Base-by-base conservation (phyloP, 139 green algal species). In the Raphidocelis subcapitata region DNA sequence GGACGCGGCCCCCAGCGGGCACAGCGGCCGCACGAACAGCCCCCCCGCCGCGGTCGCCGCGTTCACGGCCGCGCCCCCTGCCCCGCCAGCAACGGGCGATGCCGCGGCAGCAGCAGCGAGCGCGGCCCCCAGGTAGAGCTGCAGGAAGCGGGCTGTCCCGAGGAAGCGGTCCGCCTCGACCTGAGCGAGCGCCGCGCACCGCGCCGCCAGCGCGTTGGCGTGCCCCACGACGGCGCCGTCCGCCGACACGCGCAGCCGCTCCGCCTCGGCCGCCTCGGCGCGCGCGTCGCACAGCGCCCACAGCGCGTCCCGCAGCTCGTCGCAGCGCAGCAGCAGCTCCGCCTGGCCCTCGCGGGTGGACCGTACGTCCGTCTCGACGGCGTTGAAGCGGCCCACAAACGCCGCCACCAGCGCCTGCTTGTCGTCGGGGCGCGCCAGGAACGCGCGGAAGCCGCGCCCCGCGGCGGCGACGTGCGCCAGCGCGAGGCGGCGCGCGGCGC, bases 261-360 rank as follows among this genome's bases (percentile, higher is more conserved):
- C 77, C 35, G 86, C 81, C 67, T 87, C 81, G 26, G 80, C 82
- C 47, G 82, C 81, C 62, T 86, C 81, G 57, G 86, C 79, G 73
- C 88, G 88, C 37, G 56, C 54, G 72, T 94, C 89, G 65, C 87
- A 93, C 29, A 92, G 29, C 16, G 84, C 83, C 89, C 89, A 94
- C 47, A 94, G 81, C 21, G 70, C 63, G 26, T 94, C 89, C 1
- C 87, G 83, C 73, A 93, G 84, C 82, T 94, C 89, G 63, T 93
- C 85, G 41, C 67, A 67, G 49, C 88, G 84, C 73, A 94, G 76
- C 84, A 90, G 70, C 69, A 92, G 81, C 86, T 94, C 87, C 21
- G 62, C 86, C 65, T 82, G 41, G 2, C 72, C 73, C 36, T 80
- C 70, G 47, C 73, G 77, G 36, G 64, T 69, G 28, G 62, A 64